Percentiles rank a stretch among this genome's conserved stretches.
Evolutionary conservation across 2,329 filamentous ascomycete genomes (phyloP).

Genomic region (Aspergillus calidoustus): DNA sequence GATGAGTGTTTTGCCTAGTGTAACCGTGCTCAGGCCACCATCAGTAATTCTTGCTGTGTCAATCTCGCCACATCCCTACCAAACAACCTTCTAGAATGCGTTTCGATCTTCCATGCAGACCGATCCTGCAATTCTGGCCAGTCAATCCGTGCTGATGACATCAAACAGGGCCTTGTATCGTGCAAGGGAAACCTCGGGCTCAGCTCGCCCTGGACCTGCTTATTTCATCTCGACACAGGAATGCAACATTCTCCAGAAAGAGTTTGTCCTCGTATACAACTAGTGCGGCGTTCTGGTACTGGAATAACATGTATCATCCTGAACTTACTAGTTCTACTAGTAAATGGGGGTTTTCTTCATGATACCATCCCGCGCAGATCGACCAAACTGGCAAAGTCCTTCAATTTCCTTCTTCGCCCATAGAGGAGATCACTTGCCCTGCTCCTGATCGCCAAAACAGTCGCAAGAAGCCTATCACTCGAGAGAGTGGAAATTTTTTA

Average conservation of each 20-base stretch:
- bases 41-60: not conserved
- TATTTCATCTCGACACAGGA: not conserved
- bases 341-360: slow-evolving; percentile 6
- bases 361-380: slow-evolving; percentile 10
- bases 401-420: not conserved
- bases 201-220: not conserved
- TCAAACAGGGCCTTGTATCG: slow-evolving; percentile 19
- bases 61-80: slow-evolving; percentile 15
- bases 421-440: slow-evolving; percentile 4
- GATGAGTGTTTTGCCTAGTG: not conserved
- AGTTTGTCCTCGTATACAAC: slow-evolving; percentile 6
- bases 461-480: slow-evolving; percentile 1
- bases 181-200: slow-evolving; percentile 1
- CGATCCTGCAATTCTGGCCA: slow-evolving; percentile 17
- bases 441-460: slow-evolving; percentile 5
- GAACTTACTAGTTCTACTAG: slow-evolving; percentile 5
- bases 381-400: not conserved
- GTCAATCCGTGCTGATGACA: slow-evolving; percentile 16
- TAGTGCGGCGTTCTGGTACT: slow-evolving; percentile 8
- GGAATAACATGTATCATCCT: not conserved
- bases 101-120: slow-evolving; percentile 29
- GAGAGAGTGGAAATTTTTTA: slow-evolving; percentile 15
- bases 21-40: not conserved
- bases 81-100: slow-evolving; percentile 27
- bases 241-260: not conserved